Percentiles rank a stretch among this genome's conserved stretches.
Evolutionary conservation across 176 grass and related monocot species (phyloP).

Genomic region (Luzula sylvatica): DNA sequence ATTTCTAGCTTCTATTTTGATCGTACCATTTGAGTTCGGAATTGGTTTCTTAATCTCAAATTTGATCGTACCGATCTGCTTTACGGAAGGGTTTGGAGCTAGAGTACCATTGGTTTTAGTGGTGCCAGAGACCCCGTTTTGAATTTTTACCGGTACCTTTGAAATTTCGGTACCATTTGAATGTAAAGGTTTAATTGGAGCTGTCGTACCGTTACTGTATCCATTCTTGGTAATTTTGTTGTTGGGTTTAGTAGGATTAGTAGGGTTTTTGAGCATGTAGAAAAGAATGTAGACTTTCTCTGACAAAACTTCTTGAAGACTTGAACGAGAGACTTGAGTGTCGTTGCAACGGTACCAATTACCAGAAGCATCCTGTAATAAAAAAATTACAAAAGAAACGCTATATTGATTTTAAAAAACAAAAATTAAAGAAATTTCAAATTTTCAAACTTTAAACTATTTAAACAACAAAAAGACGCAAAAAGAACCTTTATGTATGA

Average conservation of each 20-base stretch:
- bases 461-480: not conserved
- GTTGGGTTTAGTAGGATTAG: slow-evolving; percentile 30
- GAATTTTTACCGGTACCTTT: slow-evolving; percentile 45
- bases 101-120: slow-evolving; percentile 54
- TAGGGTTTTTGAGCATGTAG: slow-evolving; percentile 54
- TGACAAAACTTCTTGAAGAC: slow-evolving; percentile 75
- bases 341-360: slow-evolving; percentile 96
- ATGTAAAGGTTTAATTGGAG: slow-evolving; percentile 50
- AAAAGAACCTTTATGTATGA: slow-evolving; percentile 87
- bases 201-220: slow-evolving; percentile 28
- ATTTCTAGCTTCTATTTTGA: slow-evolving; percentile 26
- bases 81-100: slow-evolving; percentile 40
- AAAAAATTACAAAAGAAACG: slow-evolving; percentile 24
- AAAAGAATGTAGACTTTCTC: slow-evolving; percentile 99
- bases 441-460: slow-evolving; percentile 4
- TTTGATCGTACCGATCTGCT: slow-evolving; percentile 63
- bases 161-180: slow-evolving; percentile 48
- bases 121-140: slow-evolving; percentile 36
- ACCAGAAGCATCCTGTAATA: slow-evolving; percentile 63
- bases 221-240: slow-evolving; percentile 60
- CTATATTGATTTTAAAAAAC: slow-evolving; percentile 12
- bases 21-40: slow-evolving; percentile 40
- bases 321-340: slow-evolving; percentile 81
- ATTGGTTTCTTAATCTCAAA: slow-evolving; percentile 35
- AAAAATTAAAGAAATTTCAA: not conserved